Evolutionary conservation across 225 moss, liverwort and hornwort species (phyloP).

Genomic region (Bryoerythrophyllum caledonicum): DNA sequence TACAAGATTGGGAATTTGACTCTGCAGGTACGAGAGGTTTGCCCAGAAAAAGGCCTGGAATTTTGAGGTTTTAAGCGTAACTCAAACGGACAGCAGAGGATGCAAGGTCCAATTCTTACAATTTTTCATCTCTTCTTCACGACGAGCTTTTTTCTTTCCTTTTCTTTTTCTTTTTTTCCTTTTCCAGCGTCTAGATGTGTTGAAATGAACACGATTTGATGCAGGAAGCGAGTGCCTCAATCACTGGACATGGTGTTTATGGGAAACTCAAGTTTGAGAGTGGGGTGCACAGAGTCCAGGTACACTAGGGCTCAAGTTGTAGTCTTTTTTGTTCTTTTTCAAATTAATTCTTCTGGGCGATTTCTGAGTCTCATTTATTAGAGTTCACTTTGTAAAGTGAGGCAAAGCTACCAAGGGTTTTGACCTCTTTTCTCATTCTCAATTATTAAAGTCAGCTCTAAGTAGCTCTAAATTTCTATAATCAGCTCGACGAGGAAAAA

Average conservation of each 20-base stretch:
- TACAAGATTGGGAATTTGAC: not conserved
- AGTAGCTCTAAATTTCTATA: too few species aligned
- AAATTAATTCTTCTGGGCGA: not conserved
- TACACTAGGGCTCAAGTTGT: slow-evolving; percentile 23
- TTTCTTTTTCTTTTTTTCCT: too few species aligned
- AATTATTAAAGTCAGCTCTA: too few species aligned
- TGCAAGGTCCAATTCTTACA: slow-evolving; percentile 66
- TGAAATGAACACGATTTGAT: slow-evolving; percentile 24
- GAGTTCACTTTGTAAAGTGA: too few species aligned
- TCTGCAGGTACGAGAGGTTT: slow-evolving; percentile 86
- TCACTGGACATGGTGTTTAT: slow-evolving; percentile 84
- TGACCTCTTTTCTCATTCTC: too few species aligned
- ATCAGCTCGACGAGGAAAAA: too few species aligned
- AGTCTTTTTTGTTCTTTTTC: not conserved
- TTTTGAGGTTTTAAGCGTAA: slow-evolving; percentile 87
- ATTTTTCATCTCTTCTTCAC: not conserved
- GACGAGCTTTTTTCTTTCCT: not conserved
- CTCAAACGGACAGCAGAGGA: slow-evolving; percentile 82
- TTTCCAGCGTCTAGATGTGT: slow-evolving; percentile 11
- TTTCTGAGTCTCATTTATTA: slow-evolving; percentile 3
- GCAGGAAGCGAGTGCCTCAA: slow-evolving; percentile 99
- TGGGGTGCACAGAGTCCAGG: slow-evolving; percentile 98
- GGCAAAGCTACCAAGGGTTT: too few species aligned
- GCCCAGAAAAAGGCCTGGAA: slow-evolving; percentile 76
- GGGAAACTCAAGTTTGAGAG: slow-evolving; percentile 98